Evolutionary conservation across 2,329 filamentous ascomycete species (phyloP).

Genomic region (Microcyclospora pomicola): DNA sequence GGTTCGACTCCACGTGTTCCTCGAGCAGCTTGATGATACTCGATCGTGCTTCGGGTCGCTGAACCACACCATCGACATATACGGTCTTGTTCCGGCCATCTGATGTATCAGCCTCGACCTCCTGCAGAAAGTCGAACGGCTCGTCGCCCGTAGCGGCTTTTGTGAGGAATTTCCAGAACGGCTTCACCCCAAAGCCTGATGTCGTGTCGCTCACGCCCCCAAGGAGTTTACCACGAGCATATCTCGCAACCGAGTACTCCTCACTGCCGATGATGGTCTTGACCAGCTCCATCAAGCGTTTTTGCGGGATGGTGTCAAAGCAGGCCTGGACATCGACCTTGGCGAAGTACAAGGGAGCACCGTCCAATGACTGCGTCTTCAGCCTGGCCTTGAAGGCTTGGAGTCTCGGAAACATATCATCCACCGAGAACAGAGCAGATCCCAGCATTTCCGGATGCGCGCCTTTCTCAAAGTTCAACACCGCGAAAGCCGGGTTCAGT

Average conservation of each 20-base stretch:
- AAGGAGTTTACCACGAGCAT: slow-evolving; percentile 54
- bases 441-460: slow-evolving; percentile 48
- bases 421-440: slow-evolving; percentile 65
- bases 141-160: slow-evolving; percentile 22
- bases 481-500: slow-evolving; percentile 59
- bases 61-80: slow-evolving; percentile 57
- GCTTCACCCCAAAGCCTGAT: slow-evolving; percentile 21
- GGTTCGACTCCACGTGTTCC: slow-evolving; percentile 70
- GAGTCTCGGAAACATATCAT: slow-evolving; percentile 63
- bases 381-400: slow-evolving; percentile 51
- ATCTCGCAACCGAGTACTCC: slow-evolving; percentile 57
- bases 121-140: slow-evolving; percentile 19
- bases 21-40: slow-evolving; percentile 55
- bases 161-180: slow-evolving; percentile 28
- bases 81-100: slow-evolving; percentile 48
- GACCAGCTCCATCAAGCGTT: slow-evolving; percentile 55
- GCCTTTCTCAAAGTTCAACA: slow-evolving; percentile 62
- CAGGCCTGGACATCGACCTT: slow-evolving; percentile 87
- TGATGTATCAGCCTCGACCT: slow-evolving; percentile 10
- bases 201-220: slow-evolving; percentile 22
- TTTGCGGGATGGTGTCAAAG: slow-evolving; percentile 90
- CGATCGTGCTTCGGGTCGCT: slow-evolving; percentile 42
- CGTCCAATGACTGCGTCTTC: slow-evolving; percentile 17
- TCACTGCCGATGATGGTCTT: slow-evolving; percentile 40
- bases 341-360: slow-evolving; percentile 58